Conservation (phyloP, 805 yeast genomes). For the Candida orba region DNA sequence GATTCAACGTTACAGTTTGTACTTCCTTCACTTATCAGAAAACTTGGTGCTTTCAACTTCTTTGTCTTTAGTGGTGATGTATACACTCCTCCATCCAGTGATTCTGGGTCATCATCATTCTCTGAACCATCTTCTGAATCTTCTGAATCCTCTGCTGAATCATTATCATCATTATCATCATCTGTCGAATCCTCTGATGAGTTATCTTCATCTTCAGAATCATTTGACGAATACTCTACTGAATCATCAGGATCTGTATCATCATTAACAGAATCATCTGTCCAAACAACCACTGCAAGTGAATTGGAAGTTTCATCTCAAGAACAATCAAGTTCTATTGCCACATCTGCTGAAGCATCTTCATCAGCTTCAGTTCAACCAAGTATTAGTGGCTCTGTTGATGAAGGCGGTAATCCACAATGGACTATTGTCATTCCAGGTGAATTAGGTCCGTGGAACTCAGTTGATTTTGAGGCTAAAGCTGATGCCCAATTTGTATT, state of each 20-base stretch:
- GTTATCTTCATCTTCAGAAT: neutral
- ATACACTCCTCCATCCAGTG: neutral
- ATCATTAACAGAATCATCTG: too few species aligned
- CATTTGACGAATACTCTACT: neutral
- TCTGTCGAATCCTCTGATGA: neutral
- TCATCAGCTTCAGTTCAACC: neutral
- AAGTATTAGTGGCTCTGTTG: slow-evolving; percentile 7
- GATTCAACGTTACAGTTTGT: neutral
- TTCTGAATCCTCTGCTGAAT: neutral
- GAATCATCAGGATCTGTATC: neutral
- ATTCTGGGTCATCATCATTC: neutral
- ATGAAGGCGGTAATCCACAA: slow-evolving; percentile 7
- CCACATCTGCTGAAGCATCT: neutral
- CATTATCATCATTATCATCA: neutral
- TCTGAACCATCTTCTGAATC: neutral
- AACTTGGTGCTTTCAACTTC: neutral
- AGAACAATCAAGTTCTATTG: neutral
- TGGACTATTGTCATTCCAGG: slow-evolving; percentile 16
- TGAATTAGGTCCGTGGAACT: slow-evolving; percentile 17
- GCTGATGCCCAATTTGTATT: slow-evolving; percentile 1
- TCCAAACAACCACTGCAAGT: too few species aligned
- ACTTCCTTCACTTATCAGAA: neutral
- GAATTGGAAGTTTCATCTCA: too few species aligned
- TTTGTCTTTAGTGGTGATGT: neutral
- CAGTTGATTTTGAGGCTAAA: slow-evolving; percentile 2